Percentiles rank a stretch among this genome's conserved stretches.
Conservation (phyloP, 768 basidiomycete genomes). For the Calocybe indica region DNA sequence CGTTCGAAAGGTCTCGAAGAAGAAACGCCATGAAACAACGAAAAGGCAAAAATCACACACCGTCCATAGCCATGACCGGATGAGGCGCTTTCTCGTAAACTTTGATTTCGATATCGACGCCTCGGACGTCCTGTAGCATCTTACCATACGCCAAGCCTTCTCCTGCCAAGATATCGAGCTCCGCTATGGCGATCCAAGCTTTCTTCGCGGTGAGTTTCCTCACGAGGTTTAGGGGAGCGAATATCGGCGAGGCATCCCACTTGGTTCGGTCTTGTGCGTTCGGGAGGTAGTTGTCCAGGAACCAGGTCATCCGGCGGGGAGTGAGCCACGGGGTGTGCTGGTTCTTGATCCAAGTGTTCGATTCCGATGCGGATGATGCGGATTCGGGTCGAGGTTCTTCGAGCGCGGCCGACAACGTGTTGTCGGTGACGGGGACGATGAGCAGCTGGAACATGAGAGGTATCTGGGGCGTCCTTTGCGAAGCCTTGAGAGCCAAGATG, state of each 20-base stretch:
- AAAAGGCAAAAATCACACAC: slow-evolving; percentile 20
- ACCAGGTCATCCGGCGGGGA: slow-evolving; percentile 70
- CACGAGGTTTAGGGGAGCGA: slow-evolving; percentile 53
- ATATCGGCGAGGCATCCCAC: slow-evolving; percentile 70
- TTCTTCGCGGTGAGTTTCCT: slow-evolving; percentile 34
- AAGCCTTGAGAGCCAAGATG: slow-evolving; percentile 59
- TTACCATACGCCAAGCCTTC: slow-evolving; percentile 63
- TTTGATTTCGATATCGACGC: slow-evolving; percentile 47
- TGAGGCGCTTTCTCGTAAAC: slow-evolving; percentile 64
- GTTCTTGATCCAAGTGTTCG: slow-evolving; percentile 45
- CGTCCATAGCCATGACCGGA: slow-evolving; percentile 72
- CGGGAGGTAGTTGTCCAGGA: slow-evolving; percentile 62
- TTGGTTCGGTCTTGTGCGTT: slow-evolving; percentile 51
- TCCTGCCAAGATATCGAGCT: slow-evolving; percentile 59
- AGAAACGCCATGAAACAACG: no score
- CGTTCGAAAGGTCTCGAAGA: no score
- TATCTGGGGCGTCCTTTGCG: slow-evolving; percentile 38
- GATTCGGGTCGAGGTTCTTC: no score
- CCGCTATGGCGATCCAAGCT: slow-evolving; percentile 60
- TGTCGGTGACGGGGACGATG: slow-evolving; percentile 69
- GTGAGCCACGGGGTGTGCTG: slow-evolving; percentile 52
- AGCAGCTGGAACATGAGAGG: slow-evolving; percentile 57
- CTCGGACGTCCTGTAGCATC: slow-evolving; percentile 40
- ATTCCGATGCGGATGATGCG: neutral
- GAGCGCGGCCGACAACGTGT: slow-evolving; percentile 44